phyloP scores from a whole-genome alignment of 345 rosid genomes.

The Eucalyptus urophylla region DNA sequence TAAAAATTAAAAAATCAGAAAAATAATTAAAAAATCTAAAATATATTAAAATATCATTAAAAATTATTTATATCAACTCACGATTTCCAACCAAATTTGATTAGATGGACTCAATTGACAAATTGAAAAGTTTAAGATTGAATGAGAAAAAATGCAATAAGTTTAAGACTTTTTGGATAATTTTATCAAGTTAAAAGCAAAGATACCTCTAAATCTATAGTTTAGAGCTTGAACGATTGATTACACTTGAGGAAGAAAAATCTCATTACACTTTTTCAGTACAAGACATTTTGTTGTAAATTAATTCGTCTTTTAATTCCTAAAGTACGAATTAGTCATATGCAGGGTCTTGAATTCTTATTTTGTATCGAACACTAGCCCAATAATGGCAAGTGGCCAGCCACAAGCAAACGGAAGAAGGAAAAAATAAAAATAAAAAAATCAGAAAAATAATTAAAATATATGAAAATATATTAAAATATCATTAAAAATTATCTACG shows the following conservation, averaged over 20 bases:
- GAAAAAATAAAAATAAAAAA: no score
- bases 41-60: no score
- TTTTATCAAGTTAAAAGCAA: not conserved
- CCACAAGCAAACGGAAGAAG: no score
- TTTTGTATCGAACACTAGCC: not conserved
- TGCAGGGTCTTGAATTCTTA: not conserved
- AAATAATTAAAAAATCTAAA: no score
- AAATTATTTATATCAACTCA: rapidly evolving
- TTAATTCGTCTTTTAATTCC: not conserved
- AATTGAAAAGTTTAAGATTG: no score
- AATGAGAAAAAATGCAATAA: rapidly evolving
- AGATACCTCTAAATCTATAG: not conserved
- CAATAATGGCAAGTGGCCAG: no score
- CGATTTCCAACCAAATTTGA: no score
- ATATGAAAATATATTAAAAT: no score
- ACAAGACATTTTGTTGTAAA: not conserved
- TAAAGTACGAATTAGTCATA: not conserved
- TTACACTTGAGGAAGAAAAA: not conserved
- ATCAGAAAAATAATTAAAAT: no score
- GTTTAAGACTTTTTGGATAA: no score
- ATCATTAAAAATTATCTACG: no score
- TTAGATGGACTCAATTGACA: rapidly evolving
- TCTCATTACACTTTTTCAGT: not conserved
- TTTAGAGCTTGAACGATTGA: not conserved
- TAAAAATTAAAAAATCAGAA: rapidly evolving